Evolutionary conservation across 2,329 filamentous ascomycete species (phyloP).

Genomic region (Aspergillus sp.): DNA sequence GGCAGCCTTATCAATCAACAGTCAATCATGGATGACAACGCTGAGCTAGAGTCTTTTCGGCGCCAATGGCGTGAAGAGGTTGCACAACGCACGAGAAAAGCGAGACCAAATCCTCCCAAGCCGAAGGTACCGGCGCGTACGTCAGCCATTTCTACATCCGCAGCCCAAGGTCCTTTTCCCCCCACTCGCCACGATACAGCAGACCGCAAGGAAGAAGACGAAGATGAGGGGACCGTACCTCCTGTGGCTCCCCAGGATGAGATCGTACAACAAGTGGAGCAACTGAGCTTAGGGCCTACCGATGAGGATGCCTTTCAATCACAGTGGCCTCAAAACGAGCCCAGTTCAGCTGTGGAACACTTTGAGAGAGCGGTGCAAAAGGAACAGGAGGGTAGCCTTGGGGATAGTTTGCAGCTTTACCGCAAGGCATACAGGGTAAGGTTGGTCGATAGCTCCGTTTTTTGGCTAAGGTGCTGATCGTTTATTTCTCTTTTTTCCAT

Average conservation of each 20-base stretch:
- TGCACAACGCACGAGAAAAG: constrained; percentile 37
- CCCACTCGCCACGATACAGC: constrained; percentile 33
- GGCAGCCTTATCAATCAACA: background rate
- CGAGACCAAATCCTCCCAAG: constrained; percentile 8
- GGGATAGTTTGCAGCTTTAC: constrained; percentile 82
- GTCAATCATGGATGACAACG: constrained; percentile 40
- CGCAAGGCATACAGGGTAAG: constrained; percentile 77
- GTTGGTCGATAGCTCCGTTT: constrained; percentile 1
- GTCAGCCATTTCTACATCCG: constrained; percentile 6
- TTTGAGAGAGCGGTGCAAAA: constrained; percentile 87
- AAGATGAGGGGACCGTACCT: constrained; percentile 13
- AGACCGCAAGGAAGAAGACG: constrained; percentile 31
- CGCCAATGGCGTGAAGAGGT: constrained; percentile 81
- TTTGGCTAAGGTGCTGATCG: constrained; percentile 9
- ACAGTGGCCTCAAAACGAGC: constrained; percentile 38
- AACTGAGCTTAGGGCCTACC: constrained; percentile 24
- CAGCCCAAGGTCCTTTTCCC: constrained; percentile 23
- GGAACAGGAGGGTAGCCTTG: constrained; percentile 74
- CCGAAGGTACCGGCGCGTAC: constrained; percentile 5
- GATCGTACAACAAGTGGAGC: constrained; percentile 28
- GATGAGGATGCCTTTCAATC: constrained; percentile 35
- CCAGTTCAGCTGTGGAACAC: constrained; percentile 75
- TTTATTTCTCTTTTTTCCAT: constrained; percentile 4
- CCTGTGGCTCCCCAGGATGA: constrained; percentile 19
- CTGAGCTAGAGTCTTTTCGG: constrained; percentile 79